These are phyloP conservation scores for Mycena alexandri DNA, from an alignment of 768 basidiomycete species.

Conservation along the genomic window DNA sequence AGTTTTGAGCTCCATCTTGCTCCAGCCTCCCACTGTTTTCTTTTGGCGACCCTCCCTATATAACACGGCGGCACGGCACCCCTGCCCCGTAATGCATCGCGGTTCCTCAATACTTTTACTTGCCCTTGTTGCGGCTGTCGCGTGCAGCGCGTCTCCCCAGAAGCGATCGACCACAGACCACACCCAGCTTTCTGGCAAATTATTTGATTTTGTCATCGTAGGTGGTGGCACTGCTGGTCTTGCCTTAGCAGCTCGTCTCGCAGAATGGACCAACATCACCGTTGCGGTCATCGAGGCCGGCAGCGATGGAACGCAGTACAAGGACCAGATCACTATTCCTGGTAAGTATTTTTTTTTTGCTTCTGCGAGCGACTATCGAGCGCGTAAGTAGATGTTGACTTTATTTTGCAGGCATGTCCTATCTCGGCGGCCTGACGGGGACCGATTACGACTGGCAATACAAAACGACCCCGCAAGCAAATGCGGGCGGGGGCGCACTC, in stretches of 20 bases:
- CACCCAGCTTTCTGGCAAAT: slow-evolving; percentile 31
- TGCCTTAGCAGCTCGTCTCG: slow-evolving; percentile 29
- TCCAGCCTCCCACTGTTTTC: no score
- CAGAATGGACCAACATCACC: slow-evolving; percentile 35
- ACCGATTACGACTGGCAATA: slow-evolving; percentile 33
- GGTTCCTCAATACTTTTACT: slow-evolving; percentile 4
- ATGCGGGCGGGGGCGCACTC: slow-evolving; percentile 16
- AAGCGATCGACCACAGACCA: slow-evolving; percentile 36
- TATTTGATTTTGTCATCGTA: slow-evolving; percentile 35
- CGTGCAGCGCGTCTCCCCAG: slow-evolving; percentile 12
- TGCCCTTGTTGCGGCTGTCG: slow-evolving; percentile 20
- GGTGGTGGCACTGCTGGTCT: slow-evolving; percentile 38
- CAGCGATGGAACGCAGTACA: slow-evolving; percentile 27
- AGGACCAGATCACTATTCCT: slow-evolving; percentile 35
- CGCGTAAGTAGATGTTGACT: neutral
- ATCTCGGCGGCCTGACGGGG: slow-evolving; percentile 30
- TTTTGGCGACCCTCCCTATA: no score
- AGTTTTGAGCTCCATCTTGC: no score
- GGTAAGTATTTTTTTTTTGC: slow-evolving; percentile 12
- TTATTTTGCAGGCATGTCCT: slow-evolving; percentile 33
- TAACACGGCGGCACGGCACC: no score
- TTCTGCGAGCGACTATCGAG: no score
- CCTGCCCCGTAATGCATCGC: no score
- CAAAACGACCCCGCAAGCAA: slow-evolving; percentile 28
- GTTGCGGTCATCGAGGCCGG: slow-evolving; percentile 38